Base-by-base conservation (phyloP, 306 rosid genomes). In the Boehmeria nivea region DNA sequence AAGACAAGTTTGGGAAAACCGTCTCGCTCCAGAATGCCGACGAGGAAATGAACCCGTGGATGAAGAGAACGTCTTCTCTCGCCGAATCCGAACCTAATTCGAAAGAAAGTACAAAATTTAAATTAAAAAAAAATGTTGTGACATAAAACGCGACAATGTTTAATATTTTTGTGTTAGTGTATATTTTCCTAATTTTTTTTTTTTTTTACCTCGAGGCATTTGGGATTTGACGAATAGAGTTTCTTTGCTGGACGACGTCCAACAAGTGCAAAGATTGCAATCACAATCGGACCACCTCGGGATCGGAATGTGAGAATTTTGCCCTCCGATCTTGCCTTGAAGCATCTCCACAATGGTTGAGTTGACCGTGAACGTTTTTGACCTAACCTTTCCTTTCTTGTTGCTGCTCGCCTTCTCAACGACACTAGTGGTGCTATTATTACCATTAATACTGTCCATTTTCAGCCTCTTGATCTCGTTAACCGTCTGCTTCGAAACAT, bases 201-300 rank as follows among this genome's bases (percentile, higher is more conserved):
- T n/a, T n/a, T n/a, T n/a, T n/a, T 31, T 79, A 80, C 97, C 88
- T 76, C 42, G 24, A 2, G 84, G 86, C 24, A 67, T 82, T 54
- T 81, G 75, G 1, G 89, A 38, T 9, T 70, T 69, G 8, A 93
- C 99, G 47, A 40, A 87, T 56, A 93, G 99, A 1, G 79, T 61
- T 31, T 71, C 51, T 56, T 78, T 75, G 62, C 59, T 9, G 42
- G 87, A 70, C 1, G 86, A 75, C 19, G 72, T 75, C 89, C 95
- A 87, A 67, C 72, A 50, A 6, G 71, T 75, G 59, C 99, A 93
- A 7, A 75, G 43, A 48, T 77, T 59, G 57, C 99, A 93, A 55
- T 83, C 85, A 53, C 99, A 93, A 36, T 93, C 99, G 0, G 99
- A 93, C 99, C 99, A 93, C 22, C 99, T 69, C 2, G 94, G 71